Evolutionary conservation across 768 basidiomycete genomes (phyloP), one percentile per base, ranked within the genome.

Genomic region (Scleroderma citrinum): DNA sequence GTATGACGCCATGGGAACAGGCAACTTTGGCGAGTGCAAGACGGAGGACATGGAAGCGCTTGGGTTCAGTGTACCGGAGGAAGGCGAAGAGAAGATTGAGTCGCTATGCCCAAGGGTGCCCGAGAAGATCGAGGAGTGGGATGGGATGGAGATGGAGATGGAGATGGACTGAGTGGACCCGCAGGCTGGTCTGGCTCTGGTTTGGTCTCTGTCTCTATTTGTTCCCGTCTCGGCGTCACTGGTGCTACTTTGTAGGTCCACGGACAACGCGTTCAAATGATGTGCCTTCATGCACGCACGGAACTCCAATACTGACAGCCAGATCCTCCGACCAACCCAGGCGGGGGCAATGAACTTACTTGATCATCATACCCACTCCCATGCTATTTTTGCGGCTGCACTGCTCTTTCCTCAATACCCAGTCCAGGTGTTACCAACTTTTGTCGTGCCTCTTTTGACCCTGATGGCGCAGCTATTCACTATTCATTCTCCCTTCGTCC

Each of bases 121-220:
- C 32, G 46, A 52, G 48, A 55, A 57, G 51, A 57, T 56, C 16
- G 24, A 42, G 13, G 23, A 42, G 57, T 75, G 68, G 71, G 68
- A 73, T 46, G 69, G 76, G 44, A 66, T 71, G 68, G 75, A 76
- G 51, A 85, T 87, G 81, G 86, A 68, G 1, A 66, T 66, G 63
- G 64, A 63, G 23, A 68, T 66, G 65, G 62, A 57, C 21, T 60
- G 40, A 51, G 39, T 11, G 12, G 38, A 7, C n/a, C 17, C 11
- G 11, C 19, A 19, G 38, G 7, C n/a, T 21, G 30, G 16, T 21
- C 11, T 32, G 19, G 10, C 20, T 44, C 13, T 10, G 30, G 29
- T 44, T 20, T 5, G 30, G 5, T 44, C 31, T 44, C 19, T 20
- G 19, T 21, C 2, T 44, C 19, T 13, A 14, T n/a, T 17, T 16